Base-by-base conservation (phyloP, 352 stramenopile genomes). In the Globisporangium middletonii region DNA sequence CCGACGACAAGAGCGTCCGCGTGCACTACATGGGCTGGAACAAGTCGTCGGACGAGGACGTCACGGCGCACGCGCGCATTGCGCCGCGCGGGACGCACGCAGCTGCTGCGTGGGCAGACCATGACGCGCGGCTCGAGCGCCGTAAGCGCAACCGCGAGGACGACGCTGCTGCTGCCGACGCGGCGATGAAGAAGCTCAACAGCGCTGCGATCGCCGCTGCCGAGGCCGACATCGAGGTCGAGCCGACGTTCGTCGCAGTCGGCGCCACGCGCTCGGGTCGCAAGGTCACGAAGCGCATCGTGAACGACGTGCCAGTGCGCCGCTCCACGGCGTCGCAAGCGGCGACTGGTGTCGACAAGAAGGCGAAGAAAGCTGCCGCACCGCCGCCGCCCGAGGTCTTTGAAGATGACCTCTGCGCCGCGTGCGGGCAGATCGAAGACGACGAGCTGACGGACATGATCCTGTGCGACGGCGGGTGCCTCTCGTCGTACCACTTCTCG, bases 401-500 rank as follows among this genome's bases (percentile, higher is more conserved):
- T 13, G 83, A 94, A 70, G 83, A 93, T 35, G 78, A 89, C 58
- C 50, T 92, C 30, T 96, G 86, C 52, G 78, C 66, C 7, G 64
- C 79, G 41, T 96, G 86, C 57, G 75, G 85, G 27, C 79, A 94
- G 62, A 87, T 91, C 54, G 85, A 96, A 52, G 84, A 93, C 63
- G 83, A 90, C 19, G 69, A 86, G 44, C 54, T 89, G 41, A 86
- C 70, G 7, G 73, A 96, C 50, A 82, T 98, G 69, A 72, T 98
- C 13, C 53, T 98, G 50, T 98, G 94, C 54, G 92, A 98, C 67
- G 92, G 92, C n/a, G 70, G 75, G 2, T 98, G 94, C 59, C 64
- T 92, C 33, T 93, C 91, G 50, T 88, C 89, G 49, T 98, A 97
- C 75, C 94, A 98, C 64, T 88, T 94, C 27, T 88, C 80, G 27